Evolutionary conservation across 768 basidiomycete species (phyloP).

Genomic region (Krasilnikovozyma curviuscula): DNA sequence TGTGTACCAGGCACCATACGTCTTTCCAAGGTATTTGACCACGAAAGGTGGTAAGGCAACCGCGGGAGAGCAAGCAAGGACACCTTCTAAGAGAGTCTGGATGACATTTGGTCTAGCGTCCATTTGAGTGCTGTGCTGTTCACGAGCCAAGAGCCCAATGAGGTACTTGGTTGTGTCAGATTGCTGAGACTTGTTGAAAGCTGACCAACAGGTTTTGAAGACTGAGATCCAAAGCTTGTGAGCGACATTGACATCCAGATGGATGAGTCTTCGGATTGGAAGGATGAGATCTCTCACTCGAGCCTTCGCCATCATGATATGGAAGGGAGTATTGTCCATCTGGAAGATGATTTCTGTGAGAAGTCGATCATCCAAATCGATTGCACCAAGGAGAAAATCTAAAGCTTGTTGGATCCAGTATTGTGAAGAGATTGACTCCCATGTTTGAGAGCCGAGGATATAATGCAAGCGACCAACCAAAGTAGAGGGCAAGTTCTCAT

Average conservation of each 20-base stretch:
- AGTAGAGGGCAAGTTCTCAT: conserved; percentile 67
- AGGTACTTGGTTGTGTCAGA: conserved; percentile 70
- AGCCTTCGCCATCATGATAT: neutral
- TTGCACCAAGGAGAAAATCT: conserved; percentile 67
- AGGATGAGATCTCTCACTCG: conserved; percentile 38
- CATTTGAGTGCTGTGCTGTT: conserved; percentile 76
- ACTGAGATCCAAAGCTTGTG: conserved; percentile 72
- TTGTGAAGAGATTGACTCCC: conserved; percentile 78
- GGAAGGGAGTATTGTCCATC: neutral
- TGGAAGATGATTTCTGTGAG: conserved; percentile 11
- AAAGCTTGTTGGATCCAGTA: conserved; percentile 89
- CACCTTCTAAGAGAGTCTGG: conserved; percentile 67
- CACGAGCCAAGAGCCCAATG: conserved; percentile 75
- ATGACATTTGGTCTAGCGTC: conserved; percentile 80
- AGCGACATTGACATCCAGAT: conserved; percentile 53
- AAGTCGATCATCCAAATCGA: conserved; percentile 26
- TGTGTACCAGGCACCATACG: conserved; percentile 88
- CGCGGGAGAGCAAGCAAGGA: conserved; percentile 65
- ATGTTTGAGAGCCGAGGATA: conserved; percentile 77
- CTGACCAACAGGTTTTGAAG: conserved; percentile 70
- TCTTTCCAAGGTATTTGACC: conserved; percentile 87
- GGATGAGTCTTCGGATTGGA: conserved; percentile 63
- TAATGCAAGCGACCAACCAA: conserved; percentile 67
- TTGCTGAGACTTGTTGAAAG: conserved; percentile 71
- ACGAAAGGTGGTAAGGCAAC: conserved; percentile 85